Base-by-base conservation (phyloP, 805 yeast species). In the Hanseniaspora guilliermondii region DNA sequence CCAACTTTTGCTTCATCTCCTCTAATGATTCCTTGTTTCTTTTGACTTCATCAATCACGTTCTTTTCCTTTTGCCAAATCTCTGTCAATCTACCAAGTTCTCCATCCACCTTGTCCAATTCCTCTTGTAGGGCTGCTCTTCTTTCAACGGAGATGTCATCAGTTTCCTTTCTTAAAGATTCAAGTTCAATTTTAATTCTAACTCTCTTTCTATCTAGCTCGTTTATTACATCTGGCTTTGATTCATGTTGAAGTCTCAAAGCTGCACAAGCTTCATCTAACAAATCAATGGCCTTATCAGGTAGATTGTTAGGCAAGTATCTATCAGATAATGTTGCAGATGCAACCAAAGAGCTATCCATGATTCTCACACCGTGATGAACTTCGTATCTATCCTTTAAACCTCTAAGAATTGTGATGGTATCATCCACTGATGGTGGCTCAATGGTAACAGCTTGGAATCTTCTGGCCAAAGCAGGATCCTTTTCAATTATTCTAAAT, bases 251-350 rank as follows among this genome's bases (percentile, higher is more conserved):
- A 56, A 91, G 73, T 59, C 98, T 75, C 56, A 91, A 73, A 0
- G 95, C 95, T 3, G 97, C 93, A 70, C 97, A 89, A 0, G 97
- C 97, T 65, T 91, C 98, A 69, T 91, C 98, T 1, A 91, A 93
- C 60, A 91, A 76, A 68, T 91, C 98, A 60, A 91, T 91, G 21
- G 97, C 97, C 71, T 91, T 91, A 65, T 91, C 98, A 0, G 98
- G 98, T 38, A 91, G 71, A 62, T 81, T 88, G 66, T 91, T 97
- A 2, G 94, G 85, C 55, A 91, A 86, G 66, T 91, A 91, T 59
- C 98, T 76, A 64, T 87, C 86, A 47, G 94, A 81, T 64, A 89
- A 79, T 6, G 86, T 82, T 0, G 96, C 96, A 12, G 97, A 96
- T 0, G 96, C 85, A 1, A 91, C 97, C 55, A 91, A 73, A 0